Conservation (phyloP, 495 filamentous ascomycete species). For the Neurospora sp. region DNA sequence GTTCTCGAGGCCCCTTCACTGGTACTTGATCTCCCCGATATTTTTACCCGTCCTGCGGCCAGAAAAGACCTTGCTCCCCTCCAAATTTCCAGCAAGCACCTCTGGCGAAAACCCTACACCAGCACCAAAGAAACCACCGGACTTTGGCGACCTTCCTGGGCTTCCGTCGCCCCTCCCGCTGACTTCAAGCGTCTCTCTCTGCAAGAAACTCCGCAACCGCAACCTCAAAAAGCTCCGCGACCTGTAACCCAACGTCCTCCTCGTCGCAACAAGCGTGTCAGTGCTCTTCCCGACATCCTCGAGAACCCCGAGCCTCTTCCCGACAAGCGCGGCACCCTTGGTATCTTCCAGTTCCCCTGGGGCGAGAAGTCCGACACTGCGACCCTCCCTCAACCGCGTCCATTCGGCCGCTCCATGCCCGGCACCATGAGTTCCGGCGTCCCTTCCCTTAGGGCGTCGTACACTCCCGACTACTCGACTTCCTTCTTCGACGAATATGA, state of each 20-base stretch:
- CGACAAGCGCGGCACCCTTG: conserved; percentile 40
- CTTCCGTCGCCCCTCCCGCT: conserved; percentile 29
- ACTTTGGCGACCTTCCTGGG: conserved; percentile 28
- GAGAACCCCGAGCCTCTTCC: conserved; percentile 45
- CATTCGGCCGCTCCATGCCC: conserved; percentile 23
- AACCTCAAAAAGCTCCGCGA: conserved; percentile 22
- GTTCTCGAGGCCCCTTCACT: not conserved
- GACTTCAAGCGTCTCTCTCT: conserved; percentile 15
- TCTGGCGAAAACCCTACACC: conserved; percentile 31
- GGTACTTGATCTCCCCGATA: not conserved
- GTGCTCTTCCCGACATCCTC: conserved; percentile 45
- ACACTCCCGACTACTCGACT: conserved; percentile 25
- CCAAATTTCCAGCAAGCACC: conserved; percentile 24
- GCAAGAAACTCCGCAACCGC: conserved; percentile 13
- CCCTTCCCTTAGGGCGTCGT: conserved; percentile 13
- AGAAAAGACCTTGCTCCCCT: conserved; percentile 24
- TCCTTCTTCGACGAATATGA: conserved; percentile 44
- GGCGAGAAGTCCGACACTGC: conserved; percentile 45
- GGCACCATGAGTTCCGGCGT: conserved; percentile 39
- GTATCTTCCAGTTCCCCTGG: conserved; percentile 50
- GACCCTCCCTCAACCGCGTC: conserved; percentile 22
- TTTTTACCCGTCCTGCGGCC: conserved; percentile 17
- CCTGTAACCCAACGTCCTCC: conserved; percentile 36
- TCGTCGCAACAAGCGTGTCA: conserved; percentile 41
- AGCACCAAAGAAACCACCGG: conserved; percentile 14